Evolutionary conservation across 495 filamentous ascomycete species (phyloP).

Genomic region (Thozetella sp.): DNA sequence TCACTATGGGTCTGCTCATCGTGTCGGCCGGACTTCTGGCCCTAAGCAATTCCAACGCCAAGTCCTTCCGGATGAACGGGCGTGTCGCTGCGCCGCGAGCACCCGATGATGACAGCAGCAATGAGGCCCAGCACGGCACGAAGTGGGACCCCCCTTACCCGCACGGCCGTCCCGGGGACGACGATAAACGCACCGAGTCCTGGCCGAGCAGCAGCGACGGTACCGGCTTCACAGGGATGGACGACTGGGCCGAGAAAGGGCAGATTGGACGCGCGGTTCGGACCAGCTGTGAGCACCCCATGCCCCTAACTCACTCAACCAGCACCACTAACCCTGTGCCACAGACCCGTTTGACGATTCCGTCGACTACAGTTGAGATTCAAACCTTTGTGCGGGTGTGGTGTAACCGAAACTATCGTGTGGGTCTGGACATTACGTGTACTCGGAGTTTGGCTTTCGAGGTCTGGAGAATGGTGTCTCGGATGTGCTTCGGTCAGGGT

Average conservation of each 20-base stretch:
- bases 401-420: too few relatives aligned
- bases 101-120: background rate
- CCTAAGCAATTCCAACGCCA: conserved; percentile 49
- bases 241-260: conserved; percentile 27
- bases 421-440: background rate
- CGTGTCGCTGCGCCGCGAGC: conserved; percentile 31
- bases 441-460: background rate
- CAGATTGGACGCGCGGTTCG: conserved; percentile 20
- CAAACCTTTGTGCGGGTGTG: too few relatives aligned
- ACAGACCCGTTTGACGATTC: conserved; percentile 20
- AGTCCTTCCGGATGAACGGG: conserved; percentile 38
- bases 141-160: conserved; percentile 17
- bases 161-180: background rate
- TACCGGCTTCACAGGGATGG: conserved; percentile 19
- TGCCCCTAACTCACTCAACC: too few relatives aligned
- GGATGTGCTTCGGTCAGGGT: background rate
- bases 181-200: conserved; percentile 15
- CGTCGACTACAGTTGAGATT: conserved; percentile 17
- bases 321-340: too few relatives aligned
- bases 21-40: conserved; percentile 49
- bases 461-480: background rate
- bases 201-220: conserved; percentile 22
- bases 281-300: too few relatives aligned
- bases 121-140: conserved; percentile 3
- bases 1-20: conserved; percentile 50